Evolutionary conservation across 192 early-diverging fungal genomes (phyloP).

Genomic region (Haplosporangium gracile): DNA sequence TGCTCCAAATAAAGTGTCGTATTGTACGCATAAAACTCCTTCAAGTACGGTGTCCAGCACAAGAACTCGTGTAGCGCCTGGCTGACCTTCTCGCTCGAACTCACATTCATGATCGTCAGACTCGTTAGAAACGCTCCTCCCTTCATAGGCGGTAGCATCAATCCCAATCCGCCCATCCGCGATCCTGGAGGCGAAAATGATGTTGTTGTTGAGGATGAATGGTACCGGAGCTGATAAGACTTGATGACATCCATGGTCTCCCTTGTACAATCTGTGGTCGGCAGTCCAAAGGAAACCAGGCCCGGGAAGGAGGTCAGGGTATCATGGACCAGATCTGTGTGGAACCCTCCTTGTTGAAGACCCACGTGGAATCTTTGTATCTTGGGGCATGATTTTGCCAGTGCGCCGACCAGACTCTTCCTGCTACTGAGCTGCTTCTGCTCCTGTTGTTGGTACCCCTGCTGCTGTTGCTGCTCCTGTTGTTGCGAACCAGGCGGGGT

Average conservation of each 20-base stretch:
- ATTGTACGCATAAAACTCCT: slow-evolving; percentile 47
- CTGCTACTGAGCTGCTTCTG: not conserved
- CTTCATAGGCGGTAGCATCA: not conserved
- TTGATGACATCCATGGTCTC: slow-evolving; percentile 44
- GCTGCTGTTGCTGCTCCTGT: not conserved
- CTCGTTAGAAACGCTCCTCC: slow-evolving; percentile 21
- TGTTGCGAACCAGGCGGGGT: not conserved
- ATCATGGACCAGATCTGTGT: slow-evolving; percentile 33
- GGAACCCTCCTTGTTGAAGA: slow-evolving; percentile 45
- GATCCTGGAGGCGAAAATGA: not conserved
- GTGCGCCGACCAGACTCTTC: slow-evolving; percentile 18
- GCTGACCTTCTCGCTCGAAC: slow-evolving; percentile 45
- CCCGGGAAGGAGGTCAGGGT: slow-evolving; percentile 19
- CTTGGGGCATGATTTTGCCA: slow-evolving; percentile 24
- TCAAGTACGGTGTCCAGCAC: slow-evolving; percentile 48
- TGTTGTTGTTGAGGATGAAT: not conserved
- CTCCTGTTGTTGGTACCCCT: slow-evolving; percentile 1
- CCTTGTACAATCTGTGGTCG: slow-evolving; percentile 40
- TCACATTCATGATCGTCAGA: slow-evolving; percentile 45
- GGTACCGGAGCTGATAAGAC: not conserved
- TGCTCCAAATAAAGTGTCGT: slow-evolving; percentile 53
- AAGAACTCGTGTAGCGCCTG: slow-evolving; percentile 49
- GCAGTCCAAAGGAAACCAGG: slow-evolving; percentile 31
- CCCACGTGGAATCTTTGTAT: slow-evolving; percentile 35
- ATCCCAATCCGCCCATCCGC: too few species aligned